Evolutionary conservation across 768 basidiomycete species (phyloP), one percentile per base, ranked within the genome.

Genomic region (Filobasidium wieringae): DNA sequence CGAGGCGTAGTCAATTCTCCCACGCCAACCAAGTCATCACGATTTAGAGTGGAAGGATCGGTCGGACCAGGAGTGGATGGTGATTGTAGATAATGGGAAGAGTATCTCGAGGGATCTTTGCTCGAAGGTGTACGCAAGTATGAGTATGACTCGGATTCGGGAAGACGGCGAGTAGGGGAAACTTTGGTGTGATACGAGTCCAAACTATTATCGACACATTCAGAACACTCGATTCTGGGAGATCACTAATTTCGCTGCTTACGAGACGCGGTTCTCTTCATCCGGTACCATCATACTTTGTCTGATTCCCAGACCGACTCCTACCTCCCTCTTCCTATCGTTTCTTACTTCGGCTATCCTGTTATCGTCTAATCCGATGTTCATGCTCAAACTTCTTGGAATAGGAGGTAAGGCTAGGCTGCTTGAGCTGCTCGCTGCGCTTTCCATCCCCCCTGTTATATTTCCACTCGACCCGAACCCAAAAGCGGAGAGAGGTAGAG

Each of bases 1-100:
- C 91, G 81, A 49, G 95, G 95, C n/a, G 95, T 99, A 19, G 90
- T 78, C 31, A 97, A 81, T 75, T 99, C 95, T 34, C 95, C 95
- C 5, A 97, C 87, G 26, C 95, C 95, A 53, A 97, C 82, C 37
- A 97, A 82, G 34, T 83, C 86, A 17, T 82, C 80, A 58, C 95
- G 80, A 76, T 97, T 91, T n/a, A 75, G 68, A 60, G 64, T 59
- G 14, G 59, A 57, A 4, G 72, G 72, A 50, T 71, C 69, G 7
- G 63, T 56, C 4, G 63, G 57, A 26, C 66, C 68, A 6, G 73
- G 73, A 6, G 68, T 68, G 7, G 59, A n/a, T 12, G 68, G 65
- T 41, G 56, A 57, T 24, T 47, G 43, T 26, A 47, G 24, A 27
- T 47, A 47, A 26, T 47, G 43, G 4, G 24, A 22, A 22, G 22